phyloP scores from a whole-genome alignment of 2,329 filamentous ascomycete species.

The Ceratocystis lukuohia region DNA sequence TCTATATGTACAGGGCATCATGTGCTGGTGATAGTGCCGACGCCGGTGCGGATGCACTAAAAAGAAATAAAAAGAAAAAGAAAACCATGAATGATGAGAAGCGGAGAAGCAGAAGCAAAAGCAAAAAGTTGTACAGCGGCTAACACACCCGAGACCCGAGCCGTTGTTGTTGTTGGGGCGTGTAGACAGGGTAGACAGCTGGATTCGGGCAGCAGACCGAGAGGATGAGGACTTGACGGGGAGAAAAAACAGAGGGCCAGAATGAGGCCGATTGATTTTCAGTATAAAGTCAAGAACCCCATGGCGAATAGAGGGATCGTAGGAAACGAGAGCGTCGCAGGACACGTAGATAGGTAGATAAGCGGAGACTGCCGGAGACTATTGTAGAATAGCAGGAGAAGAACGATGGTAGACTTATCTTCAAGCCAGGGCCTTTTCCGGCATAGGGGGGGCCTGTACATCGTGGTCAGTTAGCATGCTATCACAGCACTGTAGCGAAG shows the following conservation, averaged over 20 bases:
- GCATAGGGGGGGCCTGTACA: constrained; percentile 26
- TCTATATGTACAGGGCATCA: constrained; percentile 18
- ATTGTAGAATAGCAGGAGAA: background rate
- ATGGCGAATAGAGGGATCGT: background rate
- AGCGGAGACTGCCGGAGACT: background rate
- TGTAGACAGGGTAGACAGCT: background rate
- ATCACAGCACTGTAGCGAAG: constrained; percentile 22
- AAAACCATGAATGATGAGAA: background rate
- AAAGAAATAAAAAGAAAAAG: constrained; percentile 6
- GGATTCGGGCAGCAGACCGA: background rate
- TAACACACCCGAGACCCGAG: background rate
- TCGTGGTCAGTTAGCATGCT: background rate
- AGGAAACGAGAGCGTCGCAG: background rate
- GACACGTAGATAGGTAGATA: background rate
- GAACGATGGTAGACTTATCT: background rate
- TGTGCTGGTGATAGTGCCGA: background rate
- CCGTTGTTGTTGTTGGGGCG: background rate
- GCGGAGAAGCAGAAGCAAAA: background rate
- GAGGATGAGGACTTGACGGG: background rate
- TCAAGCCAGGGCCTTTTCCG: constrained; percentile 27
- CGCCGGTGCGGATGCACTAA: background rate
- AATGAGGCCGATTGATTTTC: background rate
- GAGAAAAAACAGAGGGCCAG: background rate
- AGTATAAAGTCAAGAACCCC: background rate
- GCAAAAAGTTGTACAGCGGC: constrained; percentile 14